Evolutionary conservation across 768 basidiomycete species (phyloP).

Genomic region (Agaricus subrufescens): DNA sequence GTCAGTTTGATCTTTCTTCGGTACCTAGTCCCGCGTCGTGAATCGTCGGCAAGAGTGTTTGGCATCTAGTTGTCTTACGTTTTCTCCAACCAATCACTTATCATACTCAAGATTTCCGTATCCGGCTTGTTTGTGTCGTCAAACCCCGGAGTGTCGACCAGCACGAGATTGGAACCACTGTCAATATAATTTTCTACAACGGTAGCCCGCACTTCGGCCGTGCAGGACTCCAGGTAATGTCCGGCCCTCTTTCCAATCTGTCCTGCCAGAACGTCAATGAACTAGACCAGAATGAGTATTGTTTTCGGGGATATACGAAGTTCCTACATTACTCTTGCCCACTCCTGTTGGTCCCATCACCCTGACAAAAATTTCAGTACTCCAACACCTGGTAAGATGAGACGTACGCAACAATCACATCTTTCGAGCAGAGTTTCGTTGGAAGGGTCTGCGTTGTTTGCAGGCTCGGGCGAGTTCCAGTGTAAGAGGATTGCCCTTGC

Average conservation of each 20-base stretch:
- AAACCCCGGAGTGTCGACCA: constrained; percentile 16
- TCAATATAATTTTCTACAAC: not conserved
- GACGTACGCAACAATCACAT: too few species aligned
- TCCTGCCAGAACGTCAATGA: not conserved
- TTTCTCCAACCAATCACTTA: constrained; percentile 5
- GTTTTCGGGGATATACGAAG: not conserved
- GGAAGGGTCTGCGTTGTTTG: too few species aligned
- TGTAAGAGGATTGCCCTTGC: too few species aligned
- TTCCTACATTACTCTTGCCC: constrained; percentile 10
- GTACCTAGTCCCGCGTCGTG: constrained; percentile 12
- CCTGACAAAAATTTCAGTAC: not conserved
- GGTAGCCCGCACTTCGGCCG: constrained; percentile 1
- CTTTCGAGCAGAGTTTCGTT: too few species aligned
- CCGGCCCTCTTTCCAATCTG: not conserved
- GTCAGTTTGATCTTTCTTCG: constrained; percentile 14
- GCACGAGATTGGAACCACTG: not conserved
- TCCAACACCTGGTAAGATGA: not conserved
- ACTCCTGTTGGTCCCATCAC: constrained; percentile 9
- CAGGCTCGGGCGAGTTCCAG: too few species aligned
- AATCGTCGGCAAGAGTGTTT: not conserved
- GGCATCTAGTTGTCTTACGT: constrained; percentile 2
- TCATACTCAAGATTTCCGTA: constrained; percentile 8
- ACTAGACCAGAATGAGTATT: not conserved
- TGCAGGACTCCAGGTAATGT: constrained; percentile 1
- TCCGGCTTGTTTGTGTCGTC: constrained; percentile 9